Evolutionary conservation across 805 yeast genomes (phyloP).

Genomic region (Candida orba): DNA sequence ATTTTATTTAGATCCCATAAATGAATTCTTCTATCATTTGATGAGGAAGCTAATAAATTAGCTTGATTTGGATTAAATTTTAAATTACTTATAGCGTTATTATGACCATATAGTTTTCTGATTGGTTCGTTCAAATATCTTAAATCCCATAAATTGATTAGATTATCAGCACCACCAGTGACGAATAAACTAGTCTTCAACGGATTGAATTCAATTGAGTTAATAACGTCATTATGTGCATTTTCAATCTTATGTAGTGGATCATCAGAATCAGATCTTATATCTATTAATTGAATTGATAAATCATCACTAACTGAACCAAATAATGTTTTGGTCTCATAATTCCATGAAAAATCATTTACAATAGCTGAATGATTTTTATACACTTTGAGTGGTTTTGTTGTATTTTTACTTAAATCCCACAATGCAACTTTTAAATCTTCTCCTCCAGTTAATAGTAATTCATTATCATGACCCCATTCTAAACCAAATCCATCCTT

Average conservation of each 20-base stretch:
- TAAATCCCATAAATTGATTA: constrained; percentile 70
- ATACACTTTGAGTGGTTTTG: constrained; percentile 40
- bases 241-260: constrained; percentile 38
- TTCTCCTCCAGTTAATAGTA: constrained; percentile 56
- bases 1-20: constrained; percentile 67
- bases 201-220: constrained; percentile 63
- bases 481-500: constrained; percentile 66
- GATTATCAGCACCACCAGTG: constrained; percentile 72
- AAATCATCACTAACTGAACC: constrained; percentile 71
- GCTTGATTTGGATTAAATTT: constrained; percentile 46
- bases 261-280: constrained; percentile 30
- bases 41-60: constrained; percentile 46
- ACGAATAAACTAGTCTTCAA: constrained; percentile 46
- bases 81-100: constrained; percentile 46
- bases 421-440: constrained; percentile 66
- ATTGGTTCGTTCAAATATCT: constrained; percentile 54
- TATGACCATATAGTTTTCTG: constrained; percentile 63
- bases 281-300: constrained; percentile 54
- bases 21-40: constrained; percentile 63
- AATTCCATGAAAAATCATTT: constrained; percentile 61
- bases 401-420: constrained; percentile 38
- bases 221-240: constrained; percentile 56
- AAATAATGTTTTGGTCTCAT: constrained; percentile 36
- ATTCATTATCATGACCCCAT: constrained; percentile 48
- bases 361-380: constrained; percentile 47